phyloP scores from a whole-genome alignment of 371 early-diverging fungal species.

The Zychaea mexicana region DNA sequence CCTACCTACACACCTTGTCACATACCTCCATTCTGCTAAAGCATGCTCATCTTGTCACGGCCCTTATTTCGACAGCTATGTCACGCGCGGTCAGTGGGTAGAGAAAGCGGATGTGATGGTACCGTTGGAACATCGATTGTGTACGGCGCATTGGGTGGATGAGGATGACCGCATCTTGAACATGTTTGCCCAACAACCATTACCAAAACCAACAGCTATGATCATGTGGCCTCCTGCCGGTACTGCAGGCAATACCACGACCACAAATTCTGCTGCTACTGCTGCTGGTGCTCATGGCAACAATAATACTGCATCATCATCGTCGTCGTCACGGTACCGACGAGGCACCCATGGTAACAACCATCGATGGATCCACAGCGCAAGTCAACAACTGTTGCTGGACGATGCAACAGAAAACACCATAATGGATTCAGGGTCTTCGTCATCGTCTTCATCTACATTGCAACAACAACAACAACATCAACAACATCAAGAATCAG shows the following conservation, averaged over 20 bases:
- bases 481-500: not conserved
- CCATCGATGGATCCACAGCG: not conserved
- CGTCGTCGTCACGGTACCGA: not conserved
- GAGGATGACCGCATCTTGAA: constrained; percentile 62
- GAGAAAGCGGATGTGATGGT: constrained; percentile 53
- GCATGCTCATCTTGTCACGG: constrained; percentile 88
- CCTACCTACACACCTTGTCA: constrained; percentile 53
- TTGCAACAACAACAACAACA: not conserved
- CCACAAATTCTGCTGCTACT: not conserved
- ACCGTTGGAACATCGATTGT: constrained; percentile 75
- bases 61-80: constrained; percentile 76
- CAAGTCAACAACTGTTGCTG: not conserved
- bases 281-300: not conserved
- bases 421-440: not conserved
- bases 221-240: not conserved
- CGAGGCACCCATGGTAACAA: not conserved
- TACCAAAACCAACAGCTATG: not conserved
- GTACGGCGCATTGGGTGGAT: constrained; percentile 78
- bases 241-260: not conserved
- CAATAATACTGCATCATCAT: not conserved
- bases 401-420: not conserved
- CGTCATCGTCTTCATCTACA: not conserved
- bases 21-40: constrained; percentile 66
- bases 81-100: constrained; percentile 63
- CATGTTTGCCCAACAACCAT: constrained; percentile 21